A percentile compares a stretch with the other conserved stretches of the same genome.
phyloP scores from a whole-genome alignment of 805 yeast species.

The Candida suzukii region DNA sequence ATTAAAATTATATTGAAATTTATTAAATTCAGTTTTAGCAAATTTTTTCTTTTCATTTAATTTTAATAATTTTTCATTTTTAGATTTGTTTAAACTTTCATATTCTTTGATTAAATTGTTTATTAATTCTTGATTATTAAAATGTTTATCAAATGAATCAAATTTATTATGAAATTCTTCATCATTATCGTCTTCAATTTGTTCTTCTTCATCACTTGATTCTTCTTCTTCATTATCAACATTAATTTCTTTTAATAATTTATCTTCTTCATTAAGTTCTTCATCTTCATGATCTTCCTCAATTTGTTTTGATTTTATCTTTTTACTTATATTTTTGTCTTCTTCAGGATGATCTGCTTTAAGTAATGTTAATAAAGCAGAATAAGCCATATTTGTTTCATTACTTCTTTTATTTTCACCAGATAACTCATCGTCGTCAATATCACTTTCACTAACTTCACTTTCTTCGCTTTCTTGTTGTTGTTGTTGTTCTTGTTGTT shows the following conservation, averaged over 20 bases:
- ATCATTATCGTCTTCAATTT: slow-evolving; percentile 32
- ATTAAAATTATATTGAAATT: slow-evolving; percentile 24
- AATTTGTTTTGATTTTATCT: slow-evolving; percentile 6
- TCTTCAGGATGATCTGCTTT: slow-evolving; percentile 13
- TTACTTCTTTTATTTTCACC: slow-evolving; percentile 11
- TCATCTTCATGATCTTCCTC: slow-evolving; percentile 3
- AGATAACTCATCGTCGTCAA: slow-evolving; percentile 9
- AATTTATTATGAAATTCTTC: slow-evolving; percentile 18
- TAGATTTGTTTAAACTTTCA: slow-evolving; percentile 12
- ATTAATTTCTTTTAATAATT: slow-evolving; percentile 3
- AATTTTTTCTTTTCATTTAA: slow-evolving; percentile 6
- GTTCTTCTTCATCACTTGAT: slow-evolving; percentile 31
- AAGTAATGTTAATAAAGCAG: slow-evolving; percentile 21
- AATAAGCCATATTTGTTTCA: slow-evolving; percentile 22
- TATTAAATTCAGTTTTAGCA: slow-evolving; percentile 20
- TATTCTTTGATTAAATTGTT: slow-evolving; percentile 22
- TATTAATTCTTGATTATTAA: slow-evolving; percentile 41
- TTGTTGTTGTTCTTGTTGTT: slow-evolving; percentile 24
- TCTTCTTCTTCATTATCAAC: slow-evolving; percentile 8
- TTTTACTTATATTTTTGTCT: slow-evolving; percentile 11
- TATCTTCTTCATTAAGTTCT: slow-evolving; percentile 17
- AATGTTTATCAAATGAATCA: slow-evolving; percentile 80
- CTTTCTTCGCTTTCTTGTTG: slow-evolving; percentile 22
- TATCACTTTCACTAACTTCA: slow-evolving; percentile 16
- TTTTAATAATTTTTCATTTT: slow-evolving; percentile 15